Conservation (phyloP, 164 flowering plant genomes). For the Euptelea pleiosperma region DNA sequence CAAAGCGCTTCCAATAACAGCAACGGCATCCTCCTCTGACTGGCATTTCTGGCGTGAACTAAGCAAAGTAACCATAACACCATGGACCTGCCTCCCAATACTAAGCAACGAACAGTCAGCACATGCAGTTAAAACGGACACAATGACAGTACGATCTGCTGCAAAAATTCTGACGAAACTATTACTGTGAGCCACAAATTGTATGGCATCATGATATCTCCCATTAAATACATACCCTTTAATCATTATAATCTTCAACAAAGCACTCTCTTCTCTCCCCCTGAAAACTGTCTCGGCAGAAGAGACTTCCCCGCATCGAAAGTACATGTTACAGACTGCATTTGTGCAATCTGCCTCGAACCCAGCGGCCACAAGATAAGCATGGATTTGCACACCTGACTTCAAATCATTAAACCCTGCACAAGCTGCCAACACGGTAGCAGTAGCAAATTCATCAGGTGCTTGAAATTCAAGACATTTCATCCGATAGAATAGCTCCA, state of each 20-base stretch:
- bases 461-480: constrained; percentile 23
- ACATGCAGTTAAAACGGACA: constrained; percentile 30
- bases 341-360: constrained; percentile 20
- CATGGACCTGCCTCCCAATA: constrained; percentile 38
- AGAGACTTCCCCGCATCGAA: constrained; percentile 28
- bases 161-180: constrained; percentile 14
- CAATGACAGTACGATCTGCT: constrained; percentile 21
- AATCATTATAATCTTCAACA: constrained; percentile 24
- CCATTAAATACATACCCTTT: constrained; percentile 34
- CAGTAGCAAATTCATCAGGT: constrained; percentile 31
- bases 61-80: constrained; percentile 20
- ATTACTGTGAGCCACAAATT: constrained; percentile 4
- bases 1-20: constrained; percentile 28
- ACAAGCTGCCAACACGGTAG: constrained; percentile 29
- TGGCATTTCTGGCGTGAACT: constrained; percentile 1
- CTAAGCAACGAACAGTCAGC: constrained; percentile 29
- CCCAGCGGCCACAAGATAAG: constrained; percentile 23
- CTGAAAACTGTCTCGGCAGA: constrained; percentile 24
- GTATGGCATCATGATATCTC: constrained; percentile 24
- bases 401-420: constrained; percentile 16
- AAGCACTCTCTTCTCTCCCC: constrained; percentile 13
- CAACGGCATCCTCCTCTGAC: constrained; percentile 7
- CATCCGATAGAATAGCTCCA: constrained; percentile 32
- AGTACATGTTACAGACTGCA: constrained; percentile 36
- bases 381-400: constrained; percentile 33